Evolutionary conservation across 176 grass and related monocot species (phyloP).

Genomic region (Secale cereale): DNA sequence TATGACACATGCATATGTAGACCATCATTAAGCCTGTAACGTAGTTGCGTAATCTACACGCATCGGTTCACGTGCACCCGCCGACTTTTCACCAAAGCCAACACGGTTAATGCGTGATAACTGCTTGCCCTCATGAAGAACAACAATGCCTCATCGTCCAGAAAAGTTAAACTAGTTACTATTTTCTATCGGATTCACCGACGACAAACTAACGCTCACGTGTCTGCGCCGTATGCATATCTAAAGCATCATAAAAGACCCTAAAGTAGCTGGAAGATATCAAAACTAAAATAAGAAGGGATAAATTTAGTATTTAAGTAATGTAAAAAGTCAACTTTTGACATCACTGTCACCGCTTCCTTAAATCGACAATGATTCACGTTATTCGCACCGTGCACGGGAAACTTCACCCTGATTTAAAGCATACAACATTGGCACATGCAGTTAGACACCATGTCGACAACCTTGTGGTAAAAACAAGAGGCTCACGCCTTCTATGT

Average conservation of each 20-base stretch:
- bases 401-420: background rate
- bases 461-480: too few species aligned
- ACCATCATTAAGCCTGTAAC: background rate
- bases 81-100: accelerated
- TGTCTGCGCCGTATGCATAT: background rate
- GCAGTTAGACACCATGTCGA: too few species aligned
- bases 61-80: background rate
- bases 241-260: background rate
- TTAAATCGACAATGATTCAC: too few species aligned
- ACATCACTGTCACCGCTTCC: background rate
- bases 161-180: background rate
- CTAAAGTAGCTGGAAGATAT: background rate
- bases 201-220: background rate
- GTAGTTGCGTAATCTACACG: background rate
- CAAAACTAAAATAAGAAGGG: background rate
- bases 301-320: background rate
- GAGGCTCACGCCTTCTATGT: too few species aligned
- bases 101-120: background rate
- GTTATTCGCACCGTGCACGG: accelerated
- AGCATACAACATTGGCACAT: too few species aligned
- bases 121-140: background rate
- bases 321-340: background rate
- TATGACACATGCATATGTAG: background rate
- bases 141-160: background rate
- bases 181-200: background rate